Percentiles rank a stretch among this genome's conserved stretches.
These are phyloP conservation scores for Hepatocystis sp. DNA, from an alignment of 169 alveolate genomes.

Conservation along the genomic window DNA sequence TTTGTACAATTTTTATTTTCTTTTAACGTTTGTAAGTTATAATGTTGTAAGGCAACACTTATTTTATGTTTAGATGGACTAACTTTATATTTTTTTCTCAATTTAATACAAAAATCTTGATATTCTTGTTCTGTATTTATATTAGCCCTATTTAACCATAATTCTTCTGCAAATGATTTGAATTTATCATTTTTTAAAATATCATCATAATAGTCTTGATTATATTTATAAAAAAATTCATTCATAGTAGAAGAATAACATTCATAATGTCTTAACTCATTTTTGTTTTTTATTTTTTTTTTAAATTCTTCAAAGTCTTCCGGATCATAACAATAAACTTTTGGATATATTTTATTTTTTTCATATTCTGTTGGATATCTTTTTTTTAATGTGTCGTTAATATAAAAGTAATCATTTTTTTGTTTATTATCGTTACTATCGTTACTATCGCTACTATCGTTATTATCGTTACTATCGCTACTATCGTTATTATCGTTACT, in stretches of 20 bases:
- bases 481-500: background rate
- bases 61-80: constrained; percentile 85
- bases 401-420: constrained; percentile 22
- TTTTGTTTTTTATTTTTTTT: constrained; percentile 67
- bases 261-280: constrained; percentile 72
- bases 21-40: constrained; percentile 36
- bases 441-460: background rate
- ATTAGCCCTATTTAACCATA: constrained; percentile 55
- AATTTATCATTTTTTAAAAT: constrained; percentile 65
- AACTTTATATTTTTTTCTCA: constrained; percentile 79
- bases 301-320: constrained; percentile 55
- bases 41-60: constrained; percentile 66
- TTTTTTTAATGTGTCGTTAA: constrained; percentile 45
- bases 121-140: constrained; percentile 50
- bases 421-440: background rate
- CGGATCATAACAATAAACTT: constrained; percentile 74
- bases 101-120: constrained; percentile 40
- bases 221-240: constrained; percentile 58
- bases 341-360: constrained; percentile 69
- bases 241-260: constrained; percentile 74
- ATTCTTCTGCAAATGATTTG: constrained; percentile 60
- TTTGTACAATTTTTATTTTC: too few relatives aligned
- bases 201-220: constrained; percentile 68
- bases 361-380: constrained; percentile 71
- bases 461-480: background rate